Evolutionary conservation across 805 yeast species (phyloP).

Genomic region (Saturnispora saitoi): DNA sequence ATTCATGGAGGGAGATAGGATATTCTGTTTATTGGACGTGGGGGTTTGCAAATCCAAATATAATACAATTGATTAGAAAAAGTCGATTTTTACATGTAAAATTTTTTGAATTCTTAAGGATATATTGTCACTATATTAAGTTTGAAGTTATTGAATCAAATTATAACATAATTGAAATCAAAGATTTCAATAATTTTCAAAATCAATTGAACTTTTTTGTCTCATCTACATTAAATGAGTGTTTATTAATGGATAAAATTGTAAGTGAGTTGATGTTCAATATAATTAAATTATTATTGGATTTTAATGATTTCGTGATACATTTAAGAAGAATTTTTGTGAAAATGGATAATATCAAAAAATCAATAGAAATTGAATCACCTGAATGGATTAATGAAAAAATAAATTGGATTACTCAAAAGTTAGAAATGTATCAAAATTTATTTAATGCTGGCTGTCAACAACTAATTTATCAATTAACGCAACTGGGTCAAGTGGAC

Average conservation of each 20-base stretch:
- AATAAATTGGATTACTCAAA: not conserved
- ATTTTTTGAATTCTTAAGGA: slow-evolving; percentile 49
- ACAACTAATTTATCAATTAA: not conserved
- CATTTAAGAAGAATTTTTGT: slow-evolving; percentile 7
- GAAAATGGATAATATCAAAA: slow-evolving; percentile 6
- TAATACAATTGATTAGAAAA: slow-evolving; percentile 46
- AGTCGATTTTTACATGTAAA: slow-evolving; percentile 48
- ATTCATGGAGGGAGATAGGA: slow-evolving; percentile 64
- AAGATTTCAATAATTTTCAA: slow-evolving; percentile 35
- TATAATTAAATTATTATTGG: not conserved
- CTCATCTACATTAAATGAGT: slow-evolving; percentile 55
- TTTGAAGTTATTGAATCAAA: slow-evolving; percentile 14
- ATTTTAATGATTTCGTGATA: slow-evolving; percentile 1
- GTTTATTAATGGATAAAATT: slow-evolving; percentile 52
- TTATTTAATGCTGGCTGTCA: not conserved
- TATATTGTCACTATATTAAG: slow-evolving; percentile 46
- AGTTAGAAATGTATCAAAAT: not conserved
- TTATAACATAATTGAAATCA: slow-evolving; percentile 8
- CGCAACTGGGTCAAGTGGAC: slow-evolving; percentile 3
- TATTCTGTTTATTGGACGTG: slow-evolving; percentile 61
- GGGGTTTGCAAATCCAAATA: slow-evolving; percentile 32
- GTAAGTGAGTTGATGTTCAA: slow-evolving; percentile 1
- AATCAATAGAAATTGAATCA: not conserved
- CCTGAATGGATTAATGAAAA: slow-evolving; percentile 4
- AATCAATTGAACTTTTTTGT: slow-evolving; percentile 46